A percentile compares a stretch with the other conserved stretches of the same genome.
Conservation (phyloP, 2,329 filamentous ascomycete species). For the Fusarium sp. region DNA sequence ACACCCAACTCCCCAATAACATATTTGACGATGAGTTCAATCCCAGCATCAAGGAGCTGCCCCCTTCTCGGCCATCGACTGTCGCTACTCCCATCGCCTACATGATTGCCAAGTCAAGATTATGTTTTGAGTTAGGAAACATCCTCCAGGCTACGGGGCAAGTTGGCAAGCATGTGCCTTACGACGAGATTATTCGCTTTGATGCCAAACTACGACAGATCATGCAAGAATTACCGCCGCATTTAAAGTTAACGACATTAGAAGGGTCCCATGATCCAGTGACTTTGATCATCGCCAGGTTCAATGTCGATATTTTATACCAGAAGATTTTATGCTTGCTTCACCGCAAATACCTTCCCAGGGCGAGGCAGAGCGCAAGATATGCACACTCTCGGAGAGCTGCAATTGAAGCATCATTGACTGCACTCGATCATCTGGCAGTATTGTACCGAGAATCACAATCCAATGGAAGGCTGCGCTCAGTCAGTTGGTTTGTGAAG, state of each 20-base stretch:
- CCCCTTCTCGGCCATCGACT: conserved; percentile 71
- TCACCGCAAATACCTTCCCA: conserved; percentile 86
- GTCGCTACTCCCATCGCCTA: conserved; percentile 82
- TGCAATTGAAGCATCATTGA: conserved; percentile 87
- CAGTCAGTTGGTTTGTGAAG: conserved; percentile 81
- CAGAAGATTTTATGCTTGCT: conserved; percentile 90
- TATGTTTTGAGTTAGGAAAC: conserved; percentile 75
- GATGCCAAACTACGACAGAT: conserved; percentile 70
- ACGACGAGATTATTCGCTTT: conserved; percentile 72
- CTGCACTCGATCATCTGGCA: conserved; percentile 80
- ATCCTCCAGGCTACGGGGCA: conserved; percentile 74
- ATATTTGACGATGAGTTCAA: conserved; percentile 84
- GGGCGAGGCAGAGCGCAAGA: conserved; percentile 79
- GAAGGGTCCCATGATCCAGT: conserved; percentile 83
- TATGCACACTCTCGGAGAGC: conserved; percentile 86
- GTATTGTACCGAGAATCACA: conserved; percentile 80
- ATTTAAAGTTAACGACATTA: conserved; percentile 79
- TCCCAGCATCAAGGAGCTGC: conserved; percentile 73
- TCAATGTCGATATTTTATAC: conserved; percentile 85
- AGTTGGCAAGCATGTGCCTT: conserved; percentile 64
- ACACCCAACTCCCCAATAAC: conserved; percentile 79
- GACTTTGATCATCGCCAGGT: conserved; percentile 85
- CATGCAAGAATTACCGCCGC: conserved; percentile 77
- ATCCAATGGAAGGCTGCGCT: conserved; percentile 74
- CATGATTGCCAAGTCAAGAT: conserved; percentile 77